Evolutionary conservation across 2,329 filamentous ascomycete species (phyloP).

Genomic region (Penicillium sp.): DNA sequence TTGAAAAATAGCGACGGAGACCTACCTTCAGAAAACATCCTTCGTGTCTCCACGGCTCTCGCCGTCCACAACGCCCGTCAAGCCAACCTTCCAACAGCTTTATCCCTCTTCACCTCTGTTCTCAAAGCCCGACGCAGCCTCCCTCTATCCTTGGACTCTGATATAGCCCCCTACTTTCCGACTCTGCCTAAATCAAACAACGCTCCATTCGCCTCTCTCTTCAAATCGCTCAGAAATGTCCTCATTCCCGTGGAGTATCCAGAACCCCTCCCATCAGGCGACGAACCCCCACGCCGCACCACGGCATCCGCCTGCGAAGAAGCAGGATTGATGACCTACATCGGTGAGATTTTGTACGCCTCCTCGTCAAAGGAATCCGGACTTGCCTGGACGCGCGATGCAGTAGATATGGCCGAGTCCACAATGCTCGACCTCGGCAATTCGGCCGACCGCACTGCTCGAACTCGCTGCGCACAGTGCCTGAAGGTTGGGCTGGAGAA

Average conservation of each 20-base stretch:
- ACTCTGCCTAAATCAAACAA: slow-evolving; percentile 21
- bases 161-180: slow-evolving; percentile 29
- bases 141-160: slow-evolving; percentile 42
- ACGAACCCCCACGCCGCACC: slow-evolving; percentile 64
- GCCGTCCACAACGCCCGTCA: slow-evolving; percentile 74
- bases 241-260: slow-evolving; percentile 65
- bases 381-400: slow-evolving; percentile 85
- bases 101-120: slow-evolving; percentile 83
- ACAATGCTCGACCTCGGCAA: slow-evolving; percentile 47
- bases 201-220: slow-evolving; percentile 34
- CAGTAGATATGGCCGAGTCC: slow-evolving; percentile 75
- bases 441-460: slow-evolving; percentile 40
- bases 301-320: slow-evolving; percentile 74
- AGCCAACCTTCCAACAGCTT: slow-evolving; percentile 65
- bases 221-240: slow-evolving; percentile 44
- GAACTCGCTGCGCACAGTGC: slow-evolving; percentile 71
- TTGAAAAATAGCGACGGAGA: slow-evolving; percentile 59
- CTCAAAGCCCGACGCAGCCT: slow-evolving; percentile 70
- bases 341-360: slow-evolving; percentile 88
- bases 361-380: slow-evolving; percentile 67
- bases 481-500: slow-evolving; percentile 74
- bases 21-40: slow-evolving; percentile 68
- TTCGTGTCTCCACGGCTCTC: slow-evolving; percentile 72
- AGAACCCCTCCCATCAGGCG: slow-evolving; percentile 67
- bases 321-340: slow-evolving; percentile 81